Evolutionary conservation across 306 rosid genomes (phyloP), one percentile per base, ranked within the genome.

Genomic region (Cicer chorassanicum): DNA sequence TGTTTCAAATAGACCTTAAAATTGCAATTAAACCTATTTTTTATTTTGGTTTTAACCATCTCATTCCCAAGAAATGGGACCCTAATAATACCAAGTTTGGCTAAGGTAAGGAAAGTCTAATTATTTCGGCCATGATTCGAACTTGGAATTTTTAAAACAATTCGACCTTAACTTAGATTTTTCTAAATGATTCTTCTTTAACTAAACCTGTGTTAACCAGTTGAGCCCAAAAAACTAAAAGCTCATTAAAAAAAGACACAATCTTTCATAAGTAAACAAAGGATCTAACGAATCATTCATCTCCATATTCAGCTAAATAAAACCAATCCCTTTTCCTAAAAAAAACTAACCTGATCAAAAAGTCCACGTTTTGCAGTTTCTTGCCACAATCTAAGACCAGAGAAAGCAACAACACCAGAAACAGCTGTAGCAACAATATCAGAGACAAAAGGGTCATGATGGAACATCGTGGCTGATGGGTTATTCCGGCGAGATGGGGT

Each of bases 351-450:
- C 96, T 90, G 93, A 68, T 94, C 96, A 49, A 91, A 82, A 70
- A 93, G 9, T 8, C 86, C 84, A 1, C 87, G 78, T 34, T 80
- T 90, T 39, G 97, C 97, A 54, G 91, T 94, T 66, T 92, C 90
- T 19, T 67, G 67, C 91, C 90, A 94, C 5, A 94, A 36, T 43
- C 80, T 83, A 38, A 94, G 95, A 29, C 65, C 21, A 14, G 87
- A 86, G 7, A 82, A 6, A 1, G 96, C 99, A 12, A 90, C 71
- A 19, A 18, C 81, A 8, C 76, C 81, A 10, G 93, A 76, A 6
- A 92, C 21, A 65, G 79, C 86, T 39, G 89, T 38, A 77, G 99
- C 97, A 16, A 71, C 76, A 74, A 86, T n/a, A 65, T 94, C 96
- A 45, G 93, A 83, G 66, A 85, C 83, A 9, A 86, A 14, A 50